Evolutionary conservation across 75 land plant species (phyloP), one percentile per base, ranked within the genome.

Genomic region (Azolla pinnata): DNA sequence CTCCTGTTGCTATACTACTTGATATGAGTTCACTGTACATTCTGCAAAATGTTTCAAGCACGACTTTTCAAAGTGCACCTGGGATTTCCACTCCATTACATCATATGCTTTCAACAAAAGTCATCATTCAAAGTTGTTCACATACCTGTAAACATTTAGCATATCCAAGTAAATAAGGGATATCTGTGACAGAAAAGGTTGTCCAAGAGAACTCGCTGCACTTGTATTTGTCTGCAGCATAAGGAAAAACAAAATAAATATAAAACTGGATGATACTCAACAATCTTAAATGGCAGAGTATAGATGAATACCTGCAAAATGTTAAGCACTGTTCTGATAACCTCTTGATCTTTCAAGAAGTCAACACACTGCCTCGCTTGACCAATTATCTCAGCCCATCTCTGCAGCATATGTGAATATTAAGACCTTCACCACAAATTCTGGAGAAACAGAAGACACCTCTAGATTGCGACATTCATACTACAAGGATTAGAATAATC

Each of bases 11-110:
- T 59, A 95, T 95, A 59, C 64, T 84, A 61, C 61, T 95, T 10
- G 99, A 95, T 68, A 95, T 82, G 30, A 95, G 97, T 72, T 95
- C 99, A 71, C 99, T 95, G 66, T 95, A 95, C 99, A 95, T 95
- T 70, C 97, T 95, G 84, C 56, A 28, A 55, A 48, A 24, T 7
- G 46, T 10, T 14, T 51, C 23, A 29, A 35, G 40, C 12, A n/a
- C n/a, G n/a, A n/a, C n/a, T n/a, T n/a, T n/a, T n/a, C n/a, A n/a
- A n/a, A n/a, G n/a, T n/a, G n/a, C n/a, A n/a, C n/a, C n/a, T n/a
- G n/a, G n/a, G n/a, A n/a, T n/a, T n/a, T n/a, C n/a, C n/a, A n/a
- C n/a, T n/a, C n/a, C n/a, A n/a, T n/a, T n/a, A n/a, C n/a, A n/a
- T n/a, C n/a, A n/a, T n/a, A n/a, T n/a, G n/a, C n/a, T n/a, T n/a